Evolutionary conservation across 139 green algal species (phyloP).

Genomic region (Gonium pectorale): DNA sequence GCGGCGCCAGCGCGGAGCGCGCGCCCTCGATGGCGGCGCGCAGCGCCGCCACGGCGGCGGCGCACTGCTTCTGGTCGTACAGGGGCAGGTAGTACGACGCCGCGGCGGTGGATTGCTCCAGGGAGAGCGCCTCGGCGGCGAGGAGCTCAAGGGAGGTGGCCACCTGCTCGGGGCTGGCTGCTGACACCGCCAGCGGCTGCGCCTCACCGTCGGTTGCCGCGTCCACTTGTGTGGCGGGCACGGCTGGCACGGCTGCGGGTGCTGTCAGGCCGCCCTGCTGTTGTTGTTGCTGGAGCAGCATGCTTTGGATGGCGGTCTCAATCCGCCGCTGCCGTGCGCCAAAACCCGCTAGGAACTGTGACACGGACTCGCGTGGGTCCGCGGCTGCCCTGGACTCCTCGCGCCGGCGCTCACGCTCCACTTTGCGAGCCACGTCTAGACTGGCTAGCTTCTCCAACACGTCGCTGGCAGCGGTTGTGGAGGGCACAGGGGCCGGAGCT

Average conservation of each 20-base stretch:
- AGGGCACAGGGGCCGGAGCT: too few species aligned
- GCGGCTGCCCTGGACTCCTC: conserved; percentile 5
- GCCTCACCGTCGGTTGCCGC: not conserved
- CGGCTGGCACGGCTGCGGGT: not conserved
- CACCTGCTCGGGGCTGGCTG: conserved; percentile 7
- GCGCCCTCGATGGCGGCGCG: conserved; percentile 58
- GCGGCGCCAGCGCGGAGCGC: conserved; percentile 58
- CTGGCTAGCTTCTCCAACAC: conserved; percentile 43
- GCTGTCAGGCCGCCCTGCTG: not conserved
- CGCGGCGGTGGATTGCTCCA: conserved; percentile 64
- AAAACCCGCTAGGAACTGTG: conserved; percentile 1
- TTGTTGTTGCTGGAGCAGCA: not conserved
- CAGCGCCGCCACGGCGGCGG: conserved; percentile 54
- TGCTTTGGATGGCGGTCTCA: conserved; percentile 13
- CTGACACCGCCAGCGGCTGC: not conserved
- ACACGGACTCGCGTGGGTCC: conserved; percentile 48
- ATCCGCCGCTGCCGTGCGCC: conserved; percentile 2
- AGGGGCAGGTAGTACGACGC: conserved; percentile 83
- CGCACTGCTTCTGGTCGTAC: conserved; percentile 73
- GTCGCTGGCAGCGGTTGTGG: not conserved
- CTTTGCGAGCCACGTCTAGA: conserved; percentile 31
- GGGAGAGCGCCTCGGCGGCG: conserved; percentile 33
- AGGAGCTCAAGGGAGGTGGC: conserved; percentile 27
- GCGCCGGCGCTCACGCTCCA: conserved; percentile 50
- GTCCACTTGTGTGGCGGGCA: too few species aligned